Base-by-base conservation (phyloP, 257 asterid species). In the Apocynum venetum region DNA sequence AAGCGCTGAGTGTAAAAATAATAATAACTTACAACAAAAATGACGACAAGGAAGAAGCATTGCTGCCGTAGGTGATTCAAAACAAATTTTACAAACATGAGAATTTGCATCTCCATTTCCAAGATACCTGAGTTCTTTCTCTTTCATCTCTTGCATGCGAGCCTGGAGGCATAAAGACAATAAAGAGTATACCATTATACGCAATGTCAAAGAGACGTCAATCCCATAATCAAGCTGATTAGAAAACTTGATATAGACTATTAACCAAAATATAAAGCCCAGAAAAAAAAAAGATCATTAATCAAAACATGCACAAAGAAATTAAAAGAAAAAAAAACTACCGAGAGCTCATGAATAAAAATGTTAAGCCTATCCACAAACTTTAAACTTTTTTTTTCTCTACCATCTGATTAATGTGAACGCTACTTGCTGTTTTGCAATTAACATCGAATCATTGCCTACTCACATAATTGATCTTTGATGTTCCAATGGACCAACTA, bases 41-140 rank as follows among this genome's bases (percentile, higher is more conserved):
- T 95, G 99, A 78, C 99, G 97, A 86, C 99, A 95, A 12, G 99
- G 98, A 46, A 95, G 96, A 82, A 95, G 97, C 99, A 95, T 95
- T 2, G 97, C 89, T 79, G 98, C 91, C 61, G 98, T 83, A 60
- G 96, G 82, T 17, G 96, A 93, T 86, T 95, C 99, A 63, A 95
- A 95, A 82, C 99, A 95, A 65, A 95, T 93, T 93, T 93, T 93
- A 84, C 99, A 95, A 48, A 82, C 89, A 74, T 91, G 98, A 72
- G 96, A 91, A 85, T 89, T 90, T 75, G 86, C 82, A 85, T 93
- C 96, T 78, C 89, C 97, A 81, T 90, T 92, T 80, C 95, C 90
- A 82, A 64, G 57, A 86, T 85, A 86, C 77, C 76, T 84, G 48
- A 84, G 97, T 81, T 95, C 97, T 85, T 93, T 93, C 84, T 87